Conservation (phyloP, 495 filamentous ascomycete species). For the Xylaria acuta region DNA sequence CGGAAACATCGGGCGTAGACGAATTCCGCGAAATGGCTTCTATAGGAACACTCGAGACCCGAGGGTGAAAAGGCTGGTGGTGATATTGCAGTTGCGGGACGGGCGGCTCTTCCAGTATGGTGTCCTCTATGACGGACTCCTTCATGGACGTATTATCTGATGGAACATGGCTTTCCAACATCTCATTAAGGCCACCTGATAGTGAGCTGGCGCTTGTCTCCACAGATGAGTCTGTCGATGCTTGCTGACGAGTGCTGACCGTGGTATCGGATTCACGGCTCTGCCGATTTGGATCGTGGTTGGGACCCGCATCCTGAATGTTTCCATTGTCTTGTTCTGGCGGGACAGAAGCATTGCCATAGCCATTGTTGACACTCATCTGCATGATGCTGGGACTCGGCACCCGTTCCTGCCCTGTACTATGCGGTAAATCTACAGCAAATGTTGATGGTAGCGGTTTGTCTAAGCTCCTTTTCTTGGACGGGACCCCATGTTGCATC, state of each 20-base stretch:
- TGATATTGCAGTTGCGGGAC: constrained; percentile 65
- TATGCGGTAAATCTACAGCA: constrained; percentile 40
- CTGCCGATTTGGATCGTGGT: constrained; percentile 47
- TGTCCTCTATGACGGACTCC: constrained; percentile 50
- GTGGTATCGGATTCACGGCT: constrained; percentile 57
- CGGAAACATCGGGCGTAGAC: constrained; percentile 54
- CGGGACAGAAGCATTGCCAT: constrained; percentile 25
- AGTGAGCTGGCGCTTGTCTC: constrained; percentile 59
- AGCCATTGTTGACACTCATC: constrained; percentile 25
- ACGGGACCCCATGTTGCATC: constrained; percentile 13
- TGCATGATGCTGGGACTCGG: constrained; percentile 23
- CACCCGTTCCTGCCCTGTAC: constrained; percentile 37
- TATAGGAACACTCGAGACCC: constrained; percentile 45
- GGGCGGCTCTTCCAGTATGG: constrained; percentile 41
- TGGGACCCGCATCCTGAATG: constrained; percentile 39
- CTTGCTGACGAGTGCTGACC: constrained; percentile 52
- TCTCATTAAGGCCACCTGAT: constrained; percentile 52
- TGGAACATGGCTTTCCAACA: constrained; percentile 46
- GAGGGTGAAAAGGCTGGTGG: constrained; percentile 53
- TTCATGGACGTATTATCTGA: constrained; percentile 50
- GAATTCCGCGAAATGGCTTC: constrained; percentile 49
- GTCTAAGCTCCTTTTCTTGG: constrained; percentile 18
- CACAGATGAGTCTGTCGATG: constrained; percentile 51
- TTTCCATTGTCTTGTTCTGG: constrained; percentile 44
- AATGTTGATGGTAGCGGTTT: constrained; percentile 25